A percentile compares a stretch with the other conserved stretches of the same genome.
phyloP scores from a whole-genome alignment of 1,139 yeast species.

The Pneumocystis sp. region DNA sequence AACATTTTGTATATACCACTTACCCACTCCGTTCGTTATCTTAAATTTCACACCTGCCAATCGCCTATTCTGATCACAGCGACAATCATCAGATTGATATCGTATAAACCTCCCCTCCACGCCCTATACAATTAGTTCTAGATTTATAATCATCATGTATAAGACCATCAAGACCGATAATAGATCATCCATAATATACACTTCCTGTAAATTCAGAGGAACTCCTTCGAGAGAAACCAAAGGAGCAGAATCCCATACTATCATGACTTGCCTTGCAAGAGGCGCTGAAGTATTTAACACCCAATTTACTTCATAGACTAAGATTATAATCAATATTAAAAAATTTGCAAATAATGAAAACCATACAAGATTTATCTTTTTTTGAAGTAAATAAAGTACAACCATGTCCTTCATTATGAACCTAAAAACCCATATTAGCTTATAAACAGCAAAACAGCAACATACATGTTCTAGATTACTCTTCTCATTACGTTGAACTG shows the following conservation, averaged over 20 bases:
- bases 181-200: background rate
- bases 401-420: background rate
- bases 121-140: background rate
- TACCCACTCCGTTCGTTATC: background rate
- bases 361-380: background rate
- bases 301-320: background rate
- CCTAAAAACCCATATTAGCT: background rate
- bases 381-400: background rate
- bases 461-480: background rate
- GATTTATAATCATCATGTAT: background rate
- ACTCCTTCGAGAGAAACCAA: background rate
- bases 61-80: background rate
- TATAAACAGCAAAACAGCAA: background rate
- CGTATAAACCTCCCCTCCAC: background rate
- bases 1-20: background rate
- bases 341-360: background rate
- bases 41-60: background rate
- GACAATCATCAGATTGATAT: background rate
- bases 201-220: background rate
- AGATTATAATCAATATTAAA: background rate
- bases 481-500: background rate
- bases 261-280: background rate
- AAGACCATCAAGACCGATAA: background rate
- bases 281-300: background rate
- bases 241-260: background rate